These are phyloP conservation scores for Pholiota conissans DNA, from an alignment of 768 basidiomycete genomes.

Conservation along the genomic window DNA sequence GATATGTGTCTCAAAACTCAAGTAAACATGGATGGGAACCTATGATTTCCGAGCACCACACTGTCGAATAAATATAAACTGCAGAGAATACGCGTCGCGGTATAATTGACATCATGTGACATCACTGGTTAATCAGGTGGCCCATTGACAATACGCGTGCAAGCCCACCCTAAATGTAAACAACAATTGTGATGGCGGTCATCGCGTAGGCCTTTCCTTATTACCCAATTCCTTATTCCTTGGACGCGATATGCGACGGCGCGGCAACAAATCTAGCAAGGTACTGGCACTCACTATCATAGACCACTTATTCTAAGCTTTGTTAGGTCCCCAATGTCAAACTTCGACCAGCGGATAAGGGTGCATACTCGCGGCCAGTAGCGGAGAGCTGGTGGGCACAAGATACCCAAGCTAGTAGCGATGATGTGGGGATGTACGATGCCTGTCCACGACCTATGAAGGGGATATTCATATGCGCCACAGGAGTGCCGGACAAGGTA, in stretches of 20 bases:
- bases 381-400: constrained; percentile 40
- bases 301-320: background rate
- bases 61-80: too few species aligned
- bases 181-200: too few species aligned
- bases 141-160: too few species aligned
- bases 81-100: too few species aligned
- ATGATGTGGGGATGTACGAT: constrained; percentile 45
- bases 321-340: constrained; percentile 80
- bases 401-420: constrained; percentile 50
- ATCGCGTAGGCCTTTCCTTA: too few species aligned
- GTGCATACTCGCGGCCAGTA: constrained; percentile 28
- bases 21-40: too few species aligned
- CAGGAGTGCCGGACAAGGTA: constrained; percentile 81
- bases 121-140: too few species aligned
- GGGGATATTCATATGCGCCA: constrained; percentile 68
- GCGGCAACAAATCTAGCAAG: constrained; percentile 69
- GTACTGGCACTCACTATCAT: constrained; percentile 25
- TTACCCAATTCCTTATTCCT: too few species aligned
- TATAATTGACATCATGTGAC: too few species aligned
- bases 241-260: constrained; percentile 39
- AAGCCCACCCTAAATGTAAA: too few species aligned
- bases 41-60: too few species aligned
- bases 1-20: too few species aligned
- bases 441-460: constrained; percentile 68
- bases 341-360: constrained; percentile 62